A percentile compares a stretch with the other conserved stretches of the same genome.
Conservation (phyloP, 345 rosid species). For the Excoecaria agallocha region DNA sequence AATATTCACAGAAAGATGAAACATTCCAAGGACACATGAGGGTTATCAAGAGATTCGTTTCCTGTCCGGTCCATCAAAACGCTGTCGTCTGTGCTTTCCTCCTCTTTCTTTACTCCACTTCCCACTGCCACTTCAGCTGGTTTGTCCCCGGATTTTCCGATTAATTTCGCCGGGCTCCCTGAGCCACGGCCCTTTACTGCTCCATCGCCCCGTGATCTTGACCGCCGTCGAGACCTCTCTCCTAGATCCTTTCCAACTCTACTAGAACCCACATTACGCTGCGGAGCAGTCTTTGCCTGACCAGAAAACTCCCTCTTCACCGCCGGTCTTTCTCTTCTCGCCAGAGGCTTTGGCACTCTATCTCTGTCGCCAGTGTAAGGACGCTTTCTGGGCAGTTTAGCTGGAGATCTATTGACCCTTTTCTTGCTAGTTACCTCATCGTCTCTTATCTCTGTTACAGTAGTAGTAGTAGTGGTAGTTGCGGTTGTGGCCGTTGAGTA, state of each 20-base stretch:
- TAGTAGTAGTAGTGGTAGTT: conserved; percentile 37
- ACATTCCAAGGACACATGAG: conserved; percentile 71
- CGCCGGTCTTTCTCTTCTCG: conserved; percentile 22
- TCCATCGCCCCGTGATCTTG: conserved; percentile 20
- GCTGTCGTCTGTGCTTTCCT: conserved; percentile 22
- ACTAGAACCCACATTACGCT: conserved; percentile 33
- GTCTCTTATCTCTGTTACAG: conserved; percentile 35
- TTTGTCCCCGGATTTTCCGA: conserved; percentile 26
- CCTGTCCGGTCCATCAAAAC: conserved; percentile 22
- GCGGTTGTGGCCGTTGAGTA: conserved; percentile 49
- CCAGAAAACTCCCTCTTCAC: conserved; percentile 22
- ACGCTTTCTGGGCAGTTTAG: conserved; percentile 44
- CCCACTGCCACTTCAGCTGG: conserved; percentile 23
- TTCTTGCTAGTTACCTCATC: conserved; percentile 60
- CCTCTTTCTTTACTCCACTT: conserved; percentile 13
- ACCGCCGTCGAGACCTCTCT: conserved; percentile 35
- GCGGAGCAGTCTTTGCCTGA: conserved; percentile 24
- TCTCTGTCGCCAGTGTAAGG: conserved; percentile 25
- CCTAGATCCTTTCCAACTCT: conserved; percentile 33
- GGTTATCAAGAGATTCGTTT: conserved; percentile 54
- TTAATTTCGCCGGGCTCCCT: conserved; percentile 8
- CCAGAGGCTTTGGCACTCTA: conserved; percentile 30
- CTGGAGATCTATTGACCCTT: conserved; percentile 30
- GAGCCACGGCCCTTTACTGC: conserved; percentile 7
- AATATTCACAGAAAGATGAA: conserved; percentile 62